Base-by-base conservation (phyloP, 805 yeast species). In the Candida coquimbonensis region DNA sequence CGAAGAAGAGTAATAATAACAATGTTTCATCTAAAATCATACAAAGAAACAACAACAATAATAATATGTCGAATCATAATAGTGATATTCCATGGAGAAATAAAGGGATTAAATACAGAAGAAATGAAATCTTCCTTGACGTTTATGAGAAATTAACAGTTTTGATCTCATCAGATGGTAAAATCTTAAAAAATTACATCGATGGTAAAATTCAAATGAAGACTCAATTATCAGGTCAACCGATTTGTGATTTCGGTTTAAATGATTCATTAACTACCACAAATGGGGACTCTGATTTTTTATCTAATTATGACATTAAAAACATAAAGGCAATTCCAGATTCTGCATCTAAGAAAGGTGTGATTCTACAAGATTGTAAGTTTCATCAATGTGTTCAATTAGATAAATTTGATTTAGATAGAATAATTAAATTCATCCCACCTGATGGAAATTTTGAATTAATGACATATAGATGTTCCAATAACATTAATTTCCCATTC, bases 361-460 rank as follows among this genome's bases (percentile, higher is more conserved):
- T 81, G 6, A 57, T 72, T 0, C 65, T 89, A 11, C 87, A 83
- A 53, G 95, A 88, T 61, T 81, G 86, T 54, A 87, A 83, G 52
- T 84, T 88, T 64, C 96, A 88, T 63, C 91, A 87, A 55, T 86
- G 96, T 63, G 96, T 88, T 25, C 79, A 82, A 49, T 68, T 87
- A 46, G 77, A 77, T 47, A 75, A 77, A 53, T 87, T 83, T 62
- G 88, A 85, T 49, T 59, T 70, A 19, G 80, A 82, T 25, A 68
- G 84, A 36, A 66, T 77, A 24, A 83, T 89, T 47, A 77, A 74
- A 39, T 88, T 89, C 52, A 70, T 81, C 12, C 96, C 96, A 3
- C 96, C 96, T 2, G 96, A 88, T 64, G 95, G 95, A 0, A 78
- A 80, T 43, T 86, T 87, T 60, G 91, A 87, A 62, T 73, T 89